These are phyloP conservation scores for Leccinum pachyderme DNA, from an alignment of 1,284 basidiomycete genomes.

Conservation along the genomic window DNA sequence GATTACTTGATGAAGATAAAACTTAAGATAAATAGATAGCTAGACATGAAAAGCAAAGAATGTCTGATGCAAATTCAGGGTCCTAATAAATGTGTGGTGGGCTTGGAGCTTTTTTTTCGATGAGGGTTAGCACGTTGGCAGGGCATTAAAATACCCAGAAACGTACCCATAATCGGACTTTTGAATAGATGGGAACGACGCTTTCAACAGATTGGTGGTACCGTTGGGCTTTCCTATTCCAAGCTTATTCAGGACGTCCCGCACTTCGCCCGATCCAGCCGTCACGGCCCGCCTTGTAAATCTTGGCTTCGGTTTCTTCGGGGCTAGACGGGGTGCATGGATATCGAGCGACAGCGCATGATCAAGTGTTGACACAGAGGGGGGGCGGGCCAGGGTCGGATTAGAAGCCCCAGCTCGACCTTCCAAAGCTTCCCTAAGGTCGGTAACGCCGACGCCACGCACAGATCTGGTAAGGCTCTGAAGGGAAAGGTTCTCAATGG, in stretches of 20 bases:
- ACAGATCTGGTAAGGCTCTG: conserved; percentile 75
- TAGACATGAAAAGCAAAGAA: conserved; percentile 7
- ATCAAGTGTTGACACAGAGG: conserved; percentile 74
- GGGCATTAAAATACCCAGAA: conserved; percentile 1
- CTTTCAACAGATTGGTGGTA: conserved; percentile 56
- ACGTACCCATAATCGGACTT: conserved; percentile 40
- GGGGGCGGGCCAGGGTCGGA: conserved; percentile 57
- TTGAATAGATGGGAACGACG: conserved; percentile 58
- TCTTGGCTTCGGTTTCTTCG: conserved; percentile 53
- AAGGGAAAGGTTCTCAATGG: conserved; percentile 82
- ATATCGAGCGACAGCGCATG: conserved; percentile 54
- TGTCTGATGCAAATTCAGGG: conserved; percentile 14
- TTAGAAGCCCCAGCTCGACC: conserved; percentile 79
- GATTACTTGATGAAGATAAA: conserved; percentile 18
- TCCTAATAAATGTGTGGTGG: conserved; percentile 9
- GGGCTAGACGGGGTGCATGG: conserved; percentile 38
- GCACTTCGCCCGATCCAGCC: conserved; percentile 65
- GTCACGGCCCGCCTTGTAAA: conserved; percentile 50
- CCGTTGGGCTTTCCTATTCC: conserved; percentile 72
- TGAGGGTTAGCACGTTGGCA: not conserved
- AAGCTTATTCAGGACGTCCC: conserved; percentile 72
- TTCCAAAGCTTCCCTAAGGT: conserved; percentile 83
- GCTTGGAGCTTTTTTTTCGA: conserved; percentile 17
- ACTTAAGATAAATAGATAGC: conserved; percentile 11
- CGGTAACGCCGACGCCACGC: conserved; percentile 78